Base-by-base conservation (phyloP, 2,329 filamentous ascomycete species). In the Periconia digitata region DNA sequence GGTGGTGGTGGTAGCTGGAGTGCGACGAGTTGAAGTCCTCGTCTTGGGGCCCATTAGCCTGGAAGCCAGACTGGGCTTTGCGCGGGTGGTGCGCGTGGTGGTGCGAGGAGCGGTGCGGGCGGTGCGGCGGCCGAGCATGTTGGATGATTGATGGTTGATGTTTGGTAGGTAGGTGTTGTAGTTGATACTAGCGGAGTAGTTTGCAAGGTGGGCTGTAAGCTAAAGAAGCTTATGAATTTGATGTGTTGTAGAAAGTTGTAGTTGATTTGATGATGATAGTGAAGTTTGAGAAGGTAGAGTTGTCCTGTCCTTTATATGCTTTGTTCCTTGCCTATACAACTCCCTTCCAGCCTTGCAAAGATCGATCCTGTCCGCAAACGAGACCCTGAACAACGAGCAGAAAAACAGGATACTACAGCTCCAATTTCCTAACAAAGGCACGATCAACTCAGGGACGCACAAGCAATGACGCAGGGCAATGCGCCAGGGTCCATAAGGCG, bases 61-160 rank as follows among this genome's bases (percentile, higher is more conserved):
- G 44, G 77, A 78, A 72, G 83, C 78, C 40, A 85, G 71, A 29
- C 75, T 76, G 16, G 80, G 79, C 54, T 70, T 74, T 35, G 72
- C 72, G 51, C 70, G 71, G 18, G 63, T 63, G 17, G 66, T 64
- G 27, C 64, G 57, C 22, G 55, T 55, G 27, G 61, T 53, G 47
- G 67, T 72, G 47, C 27, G 27, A 32, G 61, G 58, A 50, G 55
- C 51, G n/a, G 55, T 58, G 54, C 48, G 58, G 53, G 58, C 54
- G 34, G 57, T 60, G 43, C 57, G 62, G 47, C 57, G 56, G 16
- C 38, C 38, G 18, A 70, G 66, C 63, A 66, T 70, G 40, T 44
- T 63, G 56, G 29, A 50, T 55, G 54, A 42, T 52, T 49, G 37
- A 24, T 37, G 41, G 37, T 24, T 23, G 23, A 21, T 34, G 44